These are phyloP conservation scores for Colletotrichum noveboracense DNA, from an alignment of 2,329 filamentous ascomycete genomes.

Conservation along the genomic window DNA sequence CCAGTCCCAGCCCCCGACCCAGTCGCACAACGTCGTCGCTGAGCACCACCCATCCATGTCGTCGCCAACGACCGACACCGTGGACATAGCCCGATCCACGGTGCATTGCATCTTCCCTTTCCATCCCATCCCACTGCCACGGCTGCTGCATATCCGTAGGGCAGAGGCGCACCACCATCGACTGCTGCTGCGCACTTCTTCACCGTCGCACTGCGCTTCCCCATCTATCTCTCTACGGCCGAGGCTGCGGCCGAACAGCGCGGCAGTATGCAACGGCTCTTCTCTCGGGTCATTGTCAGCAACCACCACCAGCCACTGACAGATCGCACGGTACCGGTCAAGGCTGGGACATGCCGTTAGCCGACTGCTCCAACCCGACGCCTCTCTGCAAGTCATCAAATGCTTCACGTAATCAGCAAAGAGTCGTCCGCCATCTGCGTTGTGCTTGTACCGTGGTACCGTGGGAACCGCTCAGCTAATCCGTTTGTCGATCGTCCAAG, in stretches of 20 bases:
- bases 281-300: not conserved
- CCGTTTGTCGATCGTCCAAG: not conserved
- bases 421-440: not conserved
- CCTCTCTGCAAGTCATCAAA: not conserved
- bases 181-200: not conserved
- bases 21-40: not conserved
- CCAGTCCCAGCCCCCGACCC: not conserved
- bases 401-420: not conserved
- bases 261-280: not conserved
- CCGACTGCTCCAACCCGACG: not conserved
- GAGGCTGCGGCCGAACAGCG: not conserved
- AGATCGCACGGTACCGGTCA: not conserved
- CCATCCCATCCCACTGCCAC: not conserved
- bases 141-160: not conserved
- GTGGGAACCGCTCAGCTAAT: not conserved
- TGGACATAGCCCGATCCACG: constrained; percentile 14
- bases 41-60: not conserved
- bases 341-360: not conserved
- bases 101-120: constrained; percentile 9
- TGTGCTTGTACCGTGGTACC: not conserved
- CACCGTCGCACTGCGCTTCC: not conserved
- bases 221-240: not conserved
- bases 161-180: not conserved
- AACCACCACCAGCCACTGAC: not conserved
- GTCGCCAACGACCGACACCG: not conserved